Conservation (phyloP, 768 basidiomycete genomes). For the Suillus decipiens region DNA sequence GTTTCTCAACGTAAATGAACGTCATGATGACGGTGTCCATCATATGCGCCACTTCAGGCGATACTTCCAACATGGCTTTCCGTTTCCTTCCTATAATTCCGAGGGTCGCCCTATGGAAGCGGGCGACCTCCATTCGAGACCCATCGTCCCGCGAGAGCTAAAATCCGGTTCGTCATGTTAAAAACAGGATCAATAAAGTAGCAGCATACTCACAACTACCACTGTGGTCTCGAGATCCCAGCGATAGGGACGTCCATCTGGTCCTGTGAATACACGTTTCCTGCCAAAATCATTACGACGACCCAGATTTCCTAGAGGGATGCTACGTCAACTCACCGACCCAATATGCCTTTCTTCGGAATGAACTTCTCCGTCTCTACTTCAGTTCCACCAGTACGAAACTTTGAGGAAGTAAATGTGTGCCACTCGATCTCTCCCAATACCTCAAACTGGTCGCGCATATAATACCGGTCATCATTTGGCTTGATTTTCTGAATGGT, state of each 20-base stretch:
- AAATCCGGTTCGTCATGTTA: not conserved
- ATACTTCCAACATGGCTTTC: slow-evolving; percentile 14
- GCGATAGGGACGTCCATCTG: slow-evolving; percentile 7
- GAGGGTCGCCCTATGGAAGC: slow-evolving; percentile 18
- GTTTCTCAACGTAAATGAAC: slow-evolving; percentile 20
- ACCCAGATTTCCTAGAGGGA: not conserved
- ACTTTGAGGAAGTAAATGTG: slow-evolving; percentile 28
- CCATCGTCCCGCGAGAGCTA: slow-evolving; percentile 19
- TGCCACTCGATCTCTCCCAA: slow-evolving; percentile 40
- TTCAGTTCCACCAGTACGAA: slow-evolving; percentile 31
- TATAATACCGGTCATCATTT: slow-evolving; percentile 23
- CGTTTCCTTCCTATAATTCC: slow-evolving; percentile 13
- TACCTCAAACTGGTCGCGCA: slow-evolving; percentile 31
- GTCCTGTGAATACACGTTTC: slow-evolving; percentile 7
- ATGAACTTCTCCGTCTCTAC: slow-evolving; percentile 29
- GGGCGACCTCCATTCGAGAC: slow-evolving; percentile 21
- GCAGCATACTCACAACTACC: slow-evolving; percentile 2
- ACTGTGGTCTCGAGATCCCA: not conserved
- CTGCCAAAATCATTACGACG: not conserved
- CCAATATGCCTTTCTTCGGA: slow-evolving; percentile 22
- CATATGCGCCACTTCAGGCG: slow-evolving; percentile 13
- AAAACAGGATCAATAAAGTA: not conserved
- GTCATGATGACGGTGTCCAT: slow-evolving; percentile 16
- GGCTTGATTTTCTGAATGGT: slow-evolving; percentile 28
- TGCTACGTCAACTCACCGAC: slow-evolving; percentile 21